Percentiles rank a stretch among this genome's conserved stretches.
phyloP scores from a whole-genome alignment of 2,329 filamentous ascomycete species.

The Zarea fungicola region DNA sequence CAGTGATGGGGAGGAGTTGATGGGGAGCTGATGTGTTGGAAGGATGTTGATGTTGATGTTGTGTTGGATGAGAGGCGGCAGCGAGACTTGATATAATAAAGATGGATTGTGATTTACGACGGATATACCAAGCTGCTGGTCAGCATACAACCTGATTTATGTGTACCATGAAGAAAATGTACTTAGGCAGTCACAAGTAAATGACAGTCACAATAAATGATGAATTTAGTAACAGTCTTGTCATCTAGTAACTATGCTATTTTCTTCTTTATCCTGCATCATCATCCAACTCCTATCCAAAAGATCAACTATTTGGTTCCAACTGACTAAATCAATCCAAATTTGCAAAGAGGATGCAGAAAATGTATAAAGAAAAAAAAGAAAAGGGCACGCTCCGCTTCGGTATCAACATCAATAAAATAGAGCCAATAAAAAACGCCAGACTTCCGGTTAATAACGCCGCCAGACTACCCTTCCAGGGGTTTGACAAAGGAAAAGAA shows the following conservation, averaged over 20 bases:
- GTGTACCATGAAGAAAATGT: background rate
- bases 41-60: background rate
- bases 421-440: too few relatives aligned
- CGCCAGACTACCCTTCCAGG: too few relatives aligned
- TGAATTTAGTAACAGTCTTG: background rate
- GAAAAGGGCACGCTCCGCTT: too few relatives aligned
- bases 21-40: background rate
- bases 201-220: too few relatives aligned
- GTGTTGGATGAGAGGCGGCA: too few relatives aligned
- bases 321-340: too few relatives aligned
- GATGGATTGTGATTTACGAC: background rate
- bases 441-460: too few relatives aligned
- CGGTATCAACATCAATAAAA: too few relatives aligned
- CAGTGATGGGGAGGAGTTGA: constrained; percentile 22
- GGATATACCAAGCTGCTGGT: background rate
- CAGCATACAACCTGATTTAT: background rate
- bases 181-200: too few relatives aligned
- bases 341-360: too few relatives aligned
- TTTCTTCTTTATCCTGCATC: background rate
- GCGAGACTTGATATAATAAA: background rate
- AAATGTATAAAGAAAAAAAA: background rate
- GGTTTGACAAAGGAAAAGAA: too few relatives aligned
- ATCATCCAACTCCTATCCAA: background rate
- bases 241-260: background rate
- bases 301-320: too few relatives aligned